Percentiles rank a stretch among this genome's conserved stretches.
Conservation (phyloP, 2,329 filamentous ascomycete genomes). For the Fusarium penzigii region DNA sequence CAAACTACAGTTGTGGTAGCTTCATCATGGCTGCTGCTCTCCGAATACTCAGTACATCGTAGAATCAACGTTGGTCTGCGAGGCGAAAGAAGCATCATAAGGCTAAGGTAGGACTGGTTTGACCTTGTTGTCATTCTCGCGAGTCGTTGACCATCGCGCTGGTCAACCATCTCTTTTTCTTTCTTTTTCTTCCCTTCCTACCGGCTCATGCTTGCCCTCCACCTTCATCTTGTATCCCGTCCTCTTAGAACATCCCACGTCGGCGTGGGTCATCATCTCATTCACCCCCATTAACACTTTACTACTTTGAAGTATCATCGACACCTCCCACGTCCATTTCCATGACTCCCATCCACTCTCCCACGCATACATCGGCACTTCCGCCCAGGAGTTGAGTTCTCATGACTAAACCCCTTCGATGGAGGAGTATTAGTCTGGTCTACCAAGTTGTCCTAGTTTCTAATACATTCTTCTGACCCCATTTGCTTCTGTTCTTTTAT, state of each 20-base stretch:
- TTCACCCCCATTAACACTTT: neutral
- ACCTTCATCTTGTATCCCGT: neutral
- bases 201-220: no score
- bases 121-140: neutral
- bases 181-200: no score
- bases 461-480: neutral
- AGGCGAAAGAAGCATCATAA: neutral
- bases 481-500: constrained; percentile 1
- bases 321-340: constrained; percentile 10
- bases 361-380: constrained; percentile 17
- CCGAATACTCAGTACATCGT: no score
- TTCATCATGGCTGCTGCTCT: no score
- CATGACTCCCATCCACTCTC: constrained; percentile 12
- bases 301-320: constrained; percentile 9
- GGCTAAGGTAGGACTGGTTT: neutral
- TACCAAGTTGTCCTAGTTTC: neutral
- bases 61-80: no score
- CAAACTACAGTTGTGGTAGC: no score
- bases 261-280: constrained; percentile 18
- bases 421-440: constrained; percentile 17
- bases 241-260: constrained; percentile 7
- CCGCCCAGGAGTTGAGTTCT: constrained; percentile 14
- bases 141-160: neutral
- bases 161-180: neutral
- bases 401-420: constrained; percentile 27